Conservation (phyloP, 352 stramenopile genomes). For the Phytophthora fragariaefolia region DNA sequence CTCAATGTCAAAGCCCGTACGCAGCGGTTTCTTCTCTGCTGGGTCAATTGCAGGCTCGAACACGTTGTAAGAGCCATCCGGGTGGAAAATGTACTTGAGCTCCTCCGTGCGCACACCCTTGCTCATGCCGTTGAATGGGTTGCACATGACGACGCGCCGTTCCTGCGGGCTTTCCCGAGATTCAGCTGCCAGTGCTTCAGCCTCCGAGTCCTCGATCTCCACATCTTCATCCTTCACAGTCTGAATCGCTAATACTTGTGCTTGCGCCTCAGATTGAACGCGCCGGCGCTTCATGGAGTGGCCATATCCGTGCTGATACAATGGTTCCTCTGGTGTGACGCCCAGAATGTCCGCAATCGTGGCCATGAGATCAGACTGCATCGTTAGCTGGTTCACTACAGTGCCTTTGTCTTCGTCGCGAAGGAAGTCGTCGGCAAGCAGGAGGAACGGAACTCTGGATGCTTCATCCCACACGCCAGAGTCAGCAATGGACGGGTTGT, state of each 20-base stretch:
- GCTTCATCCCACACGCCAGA: conserved; percentile 74
- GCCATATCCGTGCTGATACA: conserved; percentile 71
- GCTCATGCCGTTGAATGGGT: conserved; percentile 74
- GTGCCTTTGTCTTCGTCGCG: conserved; percentile 49
- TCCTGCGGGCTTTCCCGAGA: conserved; percentile 33
- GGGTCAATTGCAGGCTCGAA: conserved; percentile 60
- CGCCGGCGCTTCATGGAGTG: conserved; percentile 76
- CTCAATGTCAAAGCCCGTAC: conserved; percentile 66
- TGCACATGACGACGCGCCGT: conserved; percentile 67
- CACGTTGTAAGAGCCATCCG: conserved; percentile 70
- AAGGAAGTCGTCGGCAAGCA: conserved; percentile 73
- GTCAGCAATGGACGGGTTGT: conserved; percentile 67
- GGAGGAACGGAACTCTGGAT: conserved; percentile 64
- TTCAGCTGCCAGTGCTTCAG: conserved; percentile 23
- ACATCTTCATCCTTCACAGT: conserved; percentile 23
- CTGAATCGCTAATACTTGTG: conserved; percentile 16
- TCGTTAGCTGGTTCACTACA: conserved; percentile 62
- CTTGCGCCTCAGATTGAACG: conserved; percentile 25
- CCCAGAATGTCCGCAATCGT: conserved; percentile 73
- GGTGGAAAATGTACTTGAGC: conserved; percentile 78
- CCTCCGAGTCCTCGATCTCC: conserved; percentile 17
- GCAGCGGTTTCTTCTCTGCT: conserved; percentile 57
- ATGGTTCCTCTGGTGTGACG: conserved; percentile 52
- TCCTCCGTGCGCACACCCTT: conserved; percentile 71
- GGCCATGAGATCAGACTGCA: conserved; percentile 79